Conservation (phyloP, 1,139 yeast species). For the Scheffersomyces stambukii region DNA sequence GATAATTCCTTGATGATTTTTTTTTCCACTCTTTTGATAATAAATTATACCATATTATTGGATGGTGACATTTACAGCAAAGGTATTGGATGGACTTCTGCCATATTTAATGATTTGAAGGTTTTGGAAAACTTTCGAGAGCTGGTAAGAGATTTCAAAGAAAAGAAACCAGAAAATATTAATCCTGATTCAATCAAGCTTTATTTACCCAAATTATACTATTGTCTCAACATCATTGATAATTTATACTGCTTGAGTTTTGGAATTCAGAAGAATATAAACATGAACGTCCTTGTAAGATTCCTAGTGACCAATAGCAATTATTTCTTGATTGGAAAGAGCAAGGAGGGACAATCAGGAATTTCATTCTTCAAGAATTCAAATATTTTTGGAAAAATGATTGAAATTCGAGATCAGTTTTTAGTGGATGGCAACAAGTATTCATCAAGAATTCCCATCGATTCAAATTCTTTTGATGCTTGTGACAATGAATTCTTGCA, state of each 20-base stretch:
- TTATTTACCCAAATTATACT: slow-evolving; percentile 47
- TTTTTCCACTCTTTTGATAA: slow-evolving; percentile 45
- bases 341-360: slow-evolving; percentile 4
- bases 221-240: slow-evolving; percentile 49
- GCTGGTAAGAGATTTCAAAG: too few relatives aligned
- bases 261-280: slow-evolving; percentile 46
- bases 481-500: slow-evolving; percentile 6
- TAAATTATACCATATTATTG: slow-evolving; percentile 54
- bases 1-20: slow-evolving; percentile 32
- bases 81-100: slow-evolving; percentile 49
- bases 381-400: slow-evolving; percentile 14
- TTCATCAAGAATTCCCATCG: neutral
- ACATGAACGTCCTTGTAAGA: slow-evolving; percentile 13
- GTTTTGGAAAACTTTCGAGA: slow-evolving; percentile 42
- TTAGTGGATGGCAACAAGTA: slow-evolving; percentile 9
- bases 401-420: slow-evolving; percentile 13
- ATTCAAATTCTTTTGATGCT: slow-evolving; percentile 1
- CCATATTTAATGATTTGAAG: slow-evolving; percentile 58
- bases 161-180: too few relatives aligned
- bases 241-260: slow-evolving; percentile 51
- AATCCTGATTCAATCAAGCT: slow-evolving; percentile 36
- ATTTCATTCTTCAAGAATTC: slow-evolving; percentile 4
- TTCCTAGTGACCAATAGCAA: slow-evolving; percentile 11
- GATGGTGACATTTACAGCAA: slow-evolving; percentile 56
- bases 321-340: slow-evolving; percentile 5